Base-by-base conservation (phyloP, 345 rosid species). In the Eucalyptus dawsonii region DNA sequence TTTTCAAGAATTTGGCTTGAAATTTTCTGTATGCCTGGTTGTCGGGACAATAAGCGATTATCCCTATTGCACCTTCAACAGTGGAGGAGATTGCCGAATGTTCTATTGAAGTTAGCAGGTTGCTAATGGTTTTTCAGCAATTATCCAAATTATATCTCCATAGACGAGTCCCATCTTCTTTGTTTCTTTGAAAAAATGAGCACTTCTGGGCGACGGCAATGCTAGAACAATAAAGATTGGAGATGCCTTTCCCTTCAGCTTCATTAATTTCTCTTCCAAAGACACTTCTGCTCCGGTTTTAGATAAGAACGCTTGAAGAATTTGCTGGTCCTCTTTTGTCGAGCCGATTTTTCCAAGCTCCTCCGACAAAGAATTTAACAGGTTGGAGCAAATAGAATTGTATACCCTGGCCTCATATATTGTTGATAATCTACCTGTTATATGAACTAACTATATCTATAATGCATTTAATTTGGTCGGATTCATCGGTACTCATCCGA, bases 191-290 rank as follows among this genome's bases (percentile, higher is more conserved):
- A 95, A 91, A 86, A 93, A 37, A 50, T 89, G 88, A 47, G 89
- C 88, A 5, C 90, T 87, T 93, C 67, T 87, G 14, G 92, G 85
- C 25, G 89, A 80, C 8, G 94, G 92, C 42, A 92, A 72, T 4
- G 72, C 94, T 81, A 94, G 95, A 80, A 95, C 88, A 22, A 94
- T 87, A 50, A 94, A 93, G 89, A 93, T 92, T 49, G 94, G 90
- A n/a, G 96, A 92, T 50, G 90, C 87, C 4, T 56, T 50, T 7
- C 54, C 80, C 40, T 51, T 50, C 14, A 91, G 25, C 90, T 91
- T 90, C 65, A 27, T 42, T 40, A 95, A 91, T 62, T 89, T 93
- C 44, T 92, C 89, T 86, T 51, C 80, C 2, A 94, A 86, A 53
- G 62, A 51, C 29, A 42, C 40, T 54, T 90, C 49, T 3, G 92